These are phyloP conservation scores for Nymphaea thermarum DNA, from an alignment of 164 flowering plant species.

Conservation along the genomic window DNA sequence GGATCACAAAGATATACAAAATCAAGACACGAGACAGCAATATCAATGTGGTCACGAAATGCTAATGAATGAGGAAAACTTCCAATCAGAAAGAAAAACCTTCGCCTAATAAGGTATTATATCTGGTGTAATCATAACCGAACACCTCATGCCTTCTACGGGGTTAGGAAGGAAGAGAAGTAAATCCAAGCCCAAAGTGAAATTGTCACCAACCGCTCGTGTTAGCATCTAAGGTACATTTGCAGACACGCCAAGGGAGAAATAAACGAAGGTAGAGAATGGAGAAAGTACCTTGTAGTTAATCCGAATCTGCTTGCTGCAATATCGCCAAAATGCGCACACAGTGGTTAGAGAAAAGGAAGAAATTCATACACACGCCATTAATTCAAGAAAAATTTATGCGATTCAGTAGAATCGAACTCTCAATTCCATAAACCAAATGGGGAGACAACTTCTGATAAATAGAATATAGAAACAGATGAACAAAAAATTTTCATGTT, in stretches of 20 bases:
- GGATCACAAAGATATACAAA: too few relatives aligned
- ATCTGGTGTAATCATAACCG: too few relatives aligned
- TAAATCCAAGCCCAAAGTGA: too few relatives aligned
- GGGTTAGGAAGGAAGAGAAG: too few relatives aligned
- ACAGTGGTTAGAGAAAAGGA: background rate
- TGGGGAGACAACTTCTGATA: background rate
- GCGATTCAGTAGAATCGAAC: too few relatives aligned
- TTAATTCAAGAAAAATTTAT: too few relatives aligned
- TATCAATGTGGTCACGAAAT: too few relatives aligned
- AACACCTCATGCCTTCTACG: too few relatives aligned
- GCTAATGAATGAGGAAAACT: too few relatives aligned
- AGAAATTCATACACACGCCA: background rate
- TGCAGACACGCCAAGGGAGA: background rate
- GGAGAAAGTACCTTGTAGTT: constrained; percentile 62
- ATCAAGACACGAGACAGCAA: too few relatives aligned
- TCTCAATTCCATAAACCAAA: too few relatives aligned
- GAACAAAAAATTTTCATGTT: background rate
- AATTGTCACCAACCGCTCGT: background rate
- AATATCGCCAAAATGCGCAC: background rate
- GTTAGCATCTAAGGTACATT: background rate
- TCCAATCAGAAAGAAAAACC: background rate
- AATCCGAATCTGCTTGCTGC: constrained; percentile 66
- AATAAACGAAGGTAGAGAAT: background rate
- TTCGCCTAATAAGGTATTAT: too few relatives aligned
- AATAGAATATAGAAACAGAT: background rate